Percentiles rank a stretch among this genome's conserved stretches.
These are phyloP conservation scores for Penstemon davidsonii DNA, from an alignment of 257 asterid genomes.

Conservation along the genomic window DNA sequence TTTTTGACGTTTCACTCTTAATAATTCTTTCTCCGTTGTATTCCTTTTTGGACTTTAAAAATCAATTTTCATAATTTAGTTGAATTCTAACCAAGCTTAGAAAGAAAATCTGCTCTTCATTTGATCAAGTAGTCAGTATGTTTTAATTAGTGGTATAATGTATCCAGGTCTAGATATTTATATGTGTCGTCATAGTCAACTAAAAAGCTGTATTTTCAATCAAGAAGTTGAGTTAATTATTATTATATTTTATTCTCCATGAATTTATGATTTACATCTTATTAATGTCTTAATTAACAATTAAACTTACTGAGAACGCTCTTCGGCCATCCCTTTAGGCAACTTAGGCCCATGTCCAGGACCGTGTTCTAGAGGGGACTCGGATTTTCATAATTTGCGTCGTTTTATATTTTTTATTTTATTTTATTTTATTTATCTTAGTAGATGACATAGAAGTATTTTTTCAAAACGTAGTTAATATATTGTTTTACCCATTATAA, in stretches of 20 bases:
- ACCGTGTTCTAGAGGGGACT: too few species aligned
- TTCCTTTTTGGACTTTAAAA: background rate
- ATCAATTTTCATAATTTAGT: background rate
- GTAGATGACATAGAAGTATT: too few species aligned
- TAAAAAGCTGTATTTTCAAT: background rate
- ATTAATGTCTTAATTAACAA: background rate
- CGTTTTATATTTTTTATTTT: too few species aligned
- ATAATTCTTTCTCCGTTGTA: background rate
- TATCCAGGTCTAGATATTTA: conserved; percentile 29
- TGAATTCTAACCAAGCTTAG: background rate
- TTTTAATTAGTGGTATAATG: background rate
- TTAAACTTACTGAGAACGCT: too few species aligned
- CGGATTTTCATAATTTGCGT: too few species aligned
- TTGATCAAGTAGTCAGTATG: background rate
- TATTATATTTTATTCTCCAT: conserved; percentile 2
- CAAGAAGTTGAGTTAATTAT: background rate
- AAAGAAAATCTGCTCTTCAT: conserved; percentile 19
- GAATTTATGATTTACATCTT: conserved; percentile 10
- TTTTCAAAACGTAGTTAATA: too few species aligned
- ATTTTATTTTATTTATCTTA: too few species aligned
- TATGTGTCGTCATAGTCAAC: background rate
- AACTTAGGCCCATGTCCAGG: too few species aligned
- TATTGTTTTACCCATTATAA: too few species aligned
- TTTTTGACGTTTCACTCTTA: background rate
- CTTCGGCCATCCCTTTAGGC: too few species aligned